Evolutionary conservation across 306 rosid species (phyloP).

Genomic region (Vigna mungo): DNA sequence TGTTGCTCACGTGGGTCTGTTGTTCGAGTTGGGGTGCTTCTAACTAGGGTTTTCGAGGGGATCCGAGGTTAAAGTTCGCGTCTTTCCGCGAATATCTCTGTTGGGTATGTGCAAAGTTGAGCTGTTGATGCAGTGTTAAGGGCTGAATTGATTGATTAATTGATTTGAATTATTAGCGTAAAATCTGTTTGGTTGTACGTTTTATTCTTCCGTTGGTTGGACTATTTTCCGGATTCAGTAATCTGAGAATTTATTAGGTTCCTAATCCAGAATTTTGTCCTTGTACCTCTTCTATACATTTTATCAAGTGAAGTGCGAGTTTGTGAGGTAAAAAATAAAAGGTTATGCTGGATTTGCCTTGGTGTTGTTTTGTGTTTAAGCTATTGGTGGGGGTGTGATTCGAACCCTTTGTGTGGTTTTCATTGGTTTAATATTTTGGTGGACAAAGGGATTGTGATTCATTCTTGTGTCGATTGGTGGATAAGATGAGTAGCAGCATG

Average conservation of each 20-base stretch:
- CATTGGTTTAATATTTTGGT: conserved; percentile 36
- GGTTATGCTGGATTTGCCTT: conserved; percentile 40
- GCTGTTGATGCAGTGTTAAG: conserved; percentile 24
- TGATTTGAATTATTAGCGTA: conserved; percentile 6
- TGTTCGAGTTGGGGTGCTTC: conserved; percentile 35
- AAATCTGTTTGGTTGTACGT: neutral
- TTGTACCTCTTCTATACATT: neutral
- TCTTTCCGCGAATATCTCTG: conserved; percentile 36
- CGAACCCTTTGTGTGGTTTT: conserved; percentile 30
- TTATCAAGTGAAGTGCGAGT: neutral
- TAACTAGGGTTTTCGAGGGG: conserved; percentile 52
- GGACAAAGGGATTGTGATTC: conserved; percentile 16
- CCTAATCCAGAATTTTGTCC: conserved; percentile 8
- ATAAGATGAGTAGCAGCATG: conserved; percentile 75
- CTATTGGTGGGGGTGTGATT: conserved; percentile 43
- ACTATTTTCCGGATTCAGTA: conserved; percentile 38
- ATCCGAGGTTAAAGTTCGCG: conserved; percentile 48
- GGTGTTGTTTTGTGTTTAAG: conserved; percentile 42
- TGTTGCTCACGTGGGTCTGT: conserved; percentile 39
- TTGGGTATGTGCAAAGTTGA: conserved; percentile 37
- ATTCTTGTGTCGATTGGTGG: conserved; percentile 44
- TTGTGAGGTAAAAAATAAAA: conserved; percentile 18
- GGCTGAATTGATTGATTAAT: conserved; percentile 45
- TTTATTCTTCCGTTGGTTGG: conserved; percentile 31
- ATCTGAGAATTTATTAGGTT: conserved; percentile 43